phyloP scores from a whole-genome alignment of 805 yeast species.

The Starmera amethionina region DNA sequence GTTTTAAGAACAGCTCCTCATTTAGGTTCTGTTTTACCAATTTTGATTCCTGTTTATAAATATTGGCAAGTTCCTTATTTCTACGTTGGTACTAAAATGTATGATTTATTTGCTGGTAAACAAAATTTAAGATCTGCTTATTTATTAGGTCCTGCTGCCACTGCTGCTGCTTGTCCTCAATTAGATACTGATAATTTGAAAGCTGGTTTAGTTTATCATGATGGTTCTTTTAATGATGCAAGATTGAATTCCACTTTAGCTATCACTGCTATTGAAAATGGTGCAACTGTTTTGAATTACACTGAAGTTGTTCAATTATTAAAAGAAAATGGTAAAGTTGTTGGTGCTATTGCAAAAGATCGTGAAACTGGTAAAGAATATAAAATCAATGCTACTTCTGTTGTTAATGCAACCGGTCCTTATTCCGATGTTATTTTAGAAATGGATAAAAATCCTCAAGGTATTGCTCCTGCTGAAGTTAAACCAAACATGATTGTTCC shows the following conservation, averaged over 20 bases:
- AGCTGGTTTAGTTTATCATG: conserved; percentile 90
- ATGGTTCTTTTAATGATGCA: conserved; percentile 89
- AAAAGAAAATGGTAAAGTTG: conserved; percentile 55
- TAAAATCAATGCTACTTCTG: conserved; percentile 56
- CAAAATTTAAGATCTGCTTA: conserved; percentile 78
- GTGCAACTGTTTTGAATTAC: conserved; percentile 86
- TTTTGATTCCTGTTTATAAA: conserved; percentile 90
- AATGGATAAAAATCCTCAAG: conserved; percentile 69
- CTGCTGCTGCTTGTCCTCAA: conserved; percentile 77
- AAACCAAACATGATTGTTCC: conserved; percentile 85
- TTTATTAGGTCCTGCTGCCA: conserved; percentile 53
- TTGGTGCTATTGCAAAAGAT: conserved; percentile 72
- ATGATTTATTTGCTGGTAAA: conserved; percentile 86
- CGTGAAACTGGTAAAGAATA: conserved; percentile 55
- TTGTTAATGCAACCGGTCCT: conserved; percentile 94
- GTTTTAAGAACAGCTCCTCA: conserved; percentile 90
- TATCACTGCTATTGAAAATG: conserved; percentile 72
- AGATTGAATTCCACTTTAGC: conserved; percentile 85
- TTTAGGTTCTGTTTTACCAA: conserved; percentile 75
- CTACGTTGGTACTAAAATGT: conserved; percentile 83
- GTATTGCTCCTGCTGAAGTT: conserved; percentile 45
- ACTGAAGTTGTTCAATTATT: conserved; percentile 68
- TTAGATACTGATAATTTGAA: conserved; percentile 68
- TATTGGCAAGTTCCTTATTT: conserved; percentile 96
- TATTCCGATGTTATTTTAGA: conserved; percentile 76